Base-by-base conservation (phyloP, 1,139 yeast genomes). In the Zhuliangozyma blackwelliae region DNA sequence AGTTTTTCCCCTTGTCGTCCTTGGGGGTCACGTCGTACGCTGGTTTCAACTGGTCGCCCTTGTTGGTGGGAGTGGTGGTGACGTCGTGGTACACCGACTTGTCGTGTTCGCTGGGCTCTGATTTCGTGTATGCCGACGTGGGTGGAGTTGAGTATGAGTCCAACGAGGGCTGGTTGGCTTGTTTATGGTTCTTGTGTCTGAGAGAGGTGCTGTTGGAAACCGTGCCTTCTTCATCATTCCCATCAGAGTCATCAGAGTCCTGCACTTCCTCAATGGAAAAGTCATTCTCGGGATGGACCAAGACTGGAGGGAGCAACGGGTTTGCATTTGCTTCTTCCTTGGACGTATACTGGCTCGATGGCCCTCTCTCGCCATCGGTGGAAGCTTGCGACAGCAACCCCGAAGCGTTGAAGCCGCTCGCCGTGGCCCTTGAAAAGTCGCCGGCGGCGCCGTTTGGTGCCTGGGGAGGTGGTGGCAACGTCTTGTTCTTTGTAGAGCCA, bases 181-280 rank as follows among this genome's bases (percentile, higher is more conserved):
- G 35, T 30, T 20, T 33, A 22, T 27, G 37, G 23, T n/a, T 37
- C 31, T 38, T 39, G 31, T 38, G 37, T 36, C 48, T 40, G 23
- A 45, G 40, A 3, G 47, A 31, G 13, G 43, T 37, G 7, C 43
- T 43, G 22, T 33, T 38, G 19, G 35, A 28, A 13, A 16, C 29
- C 11, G 30, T 31, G 3, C 16, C 16, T 10, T 41, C 43, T 23
- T 35, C 36, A 25, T 46, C 36, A 55, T 50, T 40, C 11, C 33
- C 31, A 28, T 44, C 47, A 38, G 68, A 71, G 33, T 64, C 72
- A 40, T 68, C 73, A 25, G 68, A 57, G 42, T 65, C 62, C 25
- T 40, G 45, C 23, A 65, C 59, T 46, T 69, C 75, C 47, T 68
- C 75, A 38, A 69, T 68, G 8, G 67, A 63, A 37, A 52, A 61